Conservation (phyloP, 495 filamentous ascomycete species). For the Penicillium maclennaniae region DNA sequence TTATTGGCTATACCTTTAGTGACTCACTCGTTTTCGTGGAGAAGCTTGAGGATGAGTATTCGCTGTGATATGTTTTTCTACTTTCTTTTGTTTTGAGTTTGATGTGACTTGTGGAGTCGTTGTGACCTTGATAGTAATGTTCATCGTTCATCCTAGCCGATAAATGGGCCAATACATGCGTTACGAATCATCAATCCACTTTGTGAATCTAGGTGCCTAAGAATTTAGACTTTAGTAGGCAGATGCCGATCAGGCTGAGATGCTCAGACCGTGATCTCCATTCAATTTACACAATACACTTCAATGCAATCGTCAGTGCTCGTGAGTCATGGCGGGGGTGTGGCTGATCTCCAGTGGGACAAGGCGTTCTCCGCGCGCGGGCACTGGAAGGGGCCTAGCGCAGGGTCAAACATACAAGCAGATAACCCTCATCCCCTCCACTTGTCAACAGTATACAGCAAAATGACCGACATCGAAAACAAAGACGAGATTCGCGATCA, state of each 20-base stretch:
- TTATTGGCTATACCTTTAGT: conserved; percentile 17
- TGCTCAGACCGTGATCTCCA: not conserved
- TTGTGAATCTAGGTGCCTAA: not conserved
- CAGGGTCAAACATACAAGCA: not conserved
- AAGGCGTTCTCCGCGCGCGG: not conserved
- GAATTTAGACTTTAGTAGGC: not conserved
- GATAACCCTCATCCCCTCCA: not conserved
- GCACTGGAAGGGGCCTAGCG: not conserved
- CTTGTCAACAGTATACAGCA: not conserved
- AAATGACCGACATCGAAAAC: not conserved
- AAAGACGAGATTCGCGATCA: conserved; percentile 15
- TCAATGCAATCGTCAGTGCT: not conserved
- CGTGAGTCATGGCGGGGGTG: conserved; percentile 1
- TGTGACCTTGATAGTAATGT: not conserved
- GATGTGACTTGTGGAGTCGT: not conserved
- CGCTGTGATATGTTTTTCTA: not conserved
- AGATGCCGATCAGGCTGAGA: not conserved
- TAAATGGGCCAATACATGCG: not conserved
- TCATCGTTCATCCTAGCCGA: not conserved
- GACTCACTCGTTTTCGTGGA: conserved; percentile 19
- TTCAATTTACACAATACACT: not conserved
- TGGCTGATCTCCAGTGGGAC: not conserved
- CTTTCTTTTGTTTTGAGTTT: conserved; percentile 4
- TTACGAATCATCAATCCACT: not conserved
- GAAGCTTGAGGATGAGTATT: conserved; percentile 5